A percentile compares a stretch with the other conserved stretches of the same genome.
These are phyloP conservation scores for Psophocarpus tetragonolobus DNA, from an alignment of 306 rosid genomes.

Conservation along the genomic window DNA sequence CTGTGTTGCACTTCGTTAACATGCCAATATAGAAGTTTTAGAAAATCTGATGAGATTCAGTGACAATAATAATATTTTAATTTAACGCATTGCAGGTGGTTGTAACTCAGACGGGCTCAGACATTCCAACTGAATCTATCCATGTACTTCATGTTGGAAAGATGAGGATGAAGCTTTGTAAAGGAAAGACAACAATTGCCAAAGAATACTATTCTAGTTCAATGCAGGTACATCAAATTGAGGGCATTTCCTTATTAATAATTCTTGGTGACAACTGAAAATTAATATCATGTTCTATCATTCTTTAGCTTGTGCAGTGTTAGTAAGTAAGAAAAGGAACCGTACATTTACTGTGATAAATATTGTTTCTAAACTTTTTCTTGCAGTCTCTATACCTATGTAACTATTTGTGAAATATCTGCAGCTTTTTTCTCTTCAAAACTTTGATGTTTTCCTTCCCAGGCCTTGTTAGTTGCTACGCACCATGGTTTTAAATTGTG, in stretches of 20 bases:
- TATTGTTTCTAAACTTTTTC: neutral
- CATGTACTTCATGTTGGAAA: constrained; percentile 82
- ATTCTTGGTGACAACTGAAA: neutral
- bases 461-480: neutral
- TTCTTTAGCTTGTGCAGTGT: neutral
- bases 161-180: constrained; percentile 88
- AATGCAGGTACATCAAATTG: constrained; percentile 70
- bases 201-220: constrained; percentile 83
- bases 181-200: constrained; percentile 65
- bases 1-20: neutral
- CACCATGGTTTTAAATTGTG: too few species aligned
- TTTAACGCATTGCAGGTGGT: constrained; percentile 63
- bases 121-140: constrained; percentile 67
- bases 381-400: neutral
- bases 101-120: constrained; percentile 69
- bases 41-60: neutral
- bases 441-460: neutral
- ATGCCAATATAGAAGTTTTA: neutral
- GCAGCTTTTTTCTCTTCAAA: neutral
- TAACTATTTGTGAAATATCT: neutral
- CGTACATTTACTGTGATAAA: neutral
- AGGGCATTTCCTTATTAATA: neutral
- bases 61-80: neutral
- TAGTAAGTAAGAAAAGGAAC: neutral
- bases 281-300: neutral